Conservation (phyloP, 306 rosid species). For the Cucurbita pepo region DNA sequence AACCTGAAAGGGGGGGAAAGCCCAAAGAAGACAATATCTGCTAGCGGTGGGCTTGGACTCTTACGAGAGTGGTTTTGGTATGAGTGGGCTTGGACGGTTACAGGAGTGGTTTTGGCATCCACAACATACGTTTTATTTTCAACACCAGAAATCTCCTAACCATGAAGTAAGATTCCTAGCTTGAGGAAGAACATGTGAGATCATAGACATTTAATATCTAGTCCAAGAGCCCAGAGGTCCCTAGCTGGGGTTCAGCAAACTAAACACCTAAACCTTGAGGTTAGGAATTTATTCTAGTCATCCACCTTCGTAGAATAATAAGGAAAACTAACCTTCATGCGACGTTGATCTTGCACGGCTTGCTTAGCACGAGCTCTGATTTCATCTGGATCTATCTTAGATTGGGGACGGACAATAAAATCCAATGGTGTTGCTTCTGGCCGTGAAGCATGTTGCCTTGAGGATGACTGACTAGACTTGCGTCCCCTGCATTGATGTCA, state of each 20-base stretch:
- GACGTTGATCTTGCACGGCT: slow-evolving; percentile 74
- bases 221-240: background rate
- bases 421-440: slow-evolving; percentile 97
- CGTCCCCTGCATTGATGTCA: slow-evolving; percentile 43
- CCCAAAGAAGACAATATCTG: no score
- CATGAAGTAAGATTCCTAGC: no score
- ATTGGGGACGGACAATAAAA: slow-evolving; percentile 82
- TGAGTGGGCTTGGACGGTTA: no score
- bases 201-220: background rate
- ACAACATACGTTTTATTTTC: no score
- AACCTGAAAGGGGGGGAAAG: no score
- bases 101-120: no score
- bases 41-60: no score
- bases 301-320: background rate
- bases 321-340: slow-evolving; percentile 54
- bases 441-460: slow-evolving; percentile 65
- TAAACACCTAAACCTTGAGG: background rate
- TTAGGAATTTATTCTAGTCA: background rate
- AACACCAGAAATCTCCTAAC: no score
- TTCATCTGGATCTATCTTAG: slow-evolving; percentile 92
- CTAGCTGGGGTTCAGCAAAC: background rate
- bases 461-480: slow-evolving; percentile 71
- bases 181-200: background rate
- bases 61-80: no score
- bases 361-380: slow-evolving; percentile 75